Conservation (phyloP, 768 basidiomycete genomes). For the Phaffia tasmanica region DNA sequence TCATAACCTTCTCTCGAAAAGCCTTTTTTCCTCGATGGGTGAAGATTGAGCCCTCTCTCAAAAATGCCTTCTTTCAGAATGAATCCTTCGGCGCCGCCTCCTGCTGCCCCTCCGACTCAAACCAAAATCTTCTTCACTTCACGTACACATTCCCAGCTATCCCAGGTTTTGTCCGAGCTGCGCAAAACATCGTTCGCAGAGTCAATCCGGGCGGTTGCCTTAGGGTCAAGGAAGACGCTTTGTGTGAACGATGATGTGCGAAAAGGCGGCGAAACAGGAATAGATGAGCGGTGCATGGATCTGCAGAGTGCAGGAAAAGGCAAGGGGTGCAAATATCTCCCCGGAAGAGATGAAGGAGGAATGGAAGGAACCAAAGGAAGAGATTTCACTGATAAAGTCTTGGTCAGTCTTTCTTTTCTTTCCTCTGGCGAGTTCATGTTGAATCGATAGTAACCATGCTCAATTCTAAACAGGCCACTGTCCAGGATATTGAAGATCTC, state of each 20-base stretch:
- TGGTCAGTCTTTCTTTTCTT: constrained; percentile 44
- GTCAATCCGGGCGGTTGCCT: constrained; percentile 56
- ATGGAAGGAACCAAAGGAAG: constrained; percentile 39
- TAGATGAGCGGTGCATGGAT: constrained; percentile 82
- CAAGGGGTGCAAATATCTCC: constrained; percentile 65
- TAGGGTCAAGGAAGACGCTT: constrained; percentile 80
- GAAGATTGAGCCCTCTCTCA: background rate
- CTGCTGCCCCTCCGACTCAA: background rate
- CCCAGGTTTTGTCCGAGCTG: constrained; percentile 80
- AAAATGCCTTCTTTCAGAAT: constrained; percentile 17
- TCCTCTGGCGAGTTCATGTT: background rate
- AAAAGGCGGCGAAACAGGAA: constrained; percentile 45
- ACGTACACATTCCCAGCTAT: constrained; percentile 86
- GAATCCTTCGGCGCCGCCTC: background rate
- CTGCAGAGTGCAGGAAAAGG: constrained; percentile 49
- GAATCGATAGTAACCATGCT: too few relatives aligned
- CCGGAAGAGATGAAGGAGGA: constrained; percentile 48
- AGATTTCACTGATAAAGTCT: constrained; percentile 74
- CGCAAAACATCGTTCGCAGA: constrained; percentile 51
- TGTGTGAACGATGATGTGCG: constrained; percentile 80
- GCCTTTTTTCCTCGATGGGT: background rate
- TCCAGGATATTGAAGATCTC: constrained; percentile 91
- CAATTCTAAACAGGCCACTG: constrained; percentile 51
- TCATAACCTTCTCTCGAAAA: constrained; percentile 25
- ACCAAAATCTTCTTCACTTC: constrained; percentile 75